Evolutionary conservation across 768 basidiomycete species (phyloP).

Genomic region (Chlorophyllum brunneum): DNA sequence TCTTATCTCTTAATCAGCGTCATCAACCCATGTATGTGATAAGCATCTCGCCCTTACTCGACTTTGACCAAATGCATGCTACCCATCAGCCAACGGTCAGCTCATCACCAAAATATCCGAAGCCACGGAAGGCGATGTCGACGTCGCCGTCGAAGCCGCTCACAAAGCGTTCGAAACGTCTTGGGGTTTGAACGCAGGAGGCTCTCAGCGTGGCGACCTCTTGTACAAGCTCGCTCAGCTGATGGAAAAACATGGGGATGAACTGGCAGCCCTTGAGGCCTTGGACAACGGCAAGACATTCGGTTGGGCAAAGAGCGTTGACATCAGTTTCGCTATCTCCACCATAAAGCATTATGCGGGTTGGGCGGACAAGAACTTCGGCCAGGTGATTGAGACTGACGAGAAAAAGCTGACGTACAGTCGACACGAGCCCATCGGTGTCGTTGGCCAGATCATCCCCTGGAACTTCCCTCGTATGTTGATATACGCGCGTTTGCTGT

Average conservation of each 20-base stretch:
- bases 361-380: conserved; percentile 79
- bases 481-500: background rate
- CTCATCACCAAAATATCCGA: conserved; percentile 53
- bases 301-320: conserved; percentile 38
- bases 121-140: conserved; percentile 67
- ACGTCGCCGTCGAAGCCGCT: conserved; percentile 67
- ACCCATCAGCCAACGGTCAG: conserved; percentile 54
- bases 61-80: background rate
- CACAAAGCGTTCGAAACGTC: conserved; percentile 46
- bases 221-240: conserved; percentile 30
- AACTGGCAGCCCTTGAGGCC: conserved; percentile 51
- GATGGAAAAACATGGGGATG: conserved; percentile 24
- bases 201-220: conserved; percentile 25
- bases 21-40: conserved; percentile 45
- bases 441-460: conserved; percentile 23
- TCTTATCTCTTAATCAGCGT: conserved; percentile 33
- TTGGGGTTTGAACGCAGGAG: conserved; percentile 65
- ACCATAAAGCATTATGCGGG: conserved; percentile 76
- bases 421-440: conserved; percentile 23
- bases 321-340: conserved; percentile 42
- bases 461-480: conserved; percentile 59
- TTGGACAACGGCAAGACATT: conserved; percentile 68
- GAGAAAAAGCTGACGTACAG: conserved; percentile 27
- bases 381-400: conserved; percentile 59
- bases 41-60: background rate